These are phyloP conservation scores for Boletus rubescentipes DNA, from an alignment of 768 basidiomycete species.

Conservation along the genomic window DNA sequence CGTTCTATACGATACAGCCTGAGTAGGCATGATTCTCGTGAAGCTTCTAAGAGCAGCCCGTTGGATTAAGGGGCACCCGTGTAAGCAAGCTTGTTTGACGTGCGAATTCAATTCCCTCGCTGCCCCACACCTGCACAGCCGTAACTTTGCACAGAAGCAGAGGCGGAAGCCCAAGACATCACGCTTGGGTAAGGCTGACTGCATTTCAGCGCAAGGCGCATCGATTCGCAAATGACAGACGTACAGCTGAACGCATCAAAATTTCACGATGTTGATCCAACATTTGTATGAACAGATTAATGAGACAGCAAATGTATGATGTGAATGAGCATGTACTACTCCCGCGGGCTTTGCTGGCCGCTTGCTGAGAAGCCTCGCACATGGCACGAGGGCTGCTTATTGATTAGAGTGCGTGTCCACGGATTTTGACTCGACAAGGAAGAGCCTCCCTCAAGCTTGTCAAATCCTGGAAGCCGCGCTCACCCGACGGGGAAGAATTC, in stretches of 20 bases:
- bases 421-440: slow-evolving; percentile 12
- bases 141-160: neutral
- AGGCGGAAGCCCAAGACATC: neutral
- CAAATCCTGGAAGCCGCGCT: slow-evolving; percentile 16
- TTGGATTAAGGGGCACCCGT: neutral
- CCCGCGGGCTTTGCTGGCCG: slow-evolving; percentile 21
- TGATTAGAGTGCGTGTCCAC: slow-evolving; percentile 17
- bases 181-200: neutral
- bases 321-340: neutral
- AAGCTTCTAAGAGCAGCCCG: neutral
- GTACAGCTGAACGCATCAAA: neutral
- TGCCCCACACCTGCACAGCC: slow-evolving; percentile 22
- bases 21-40: neutral
- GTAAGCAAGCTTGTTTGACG: neutral
- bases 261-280: neutral
- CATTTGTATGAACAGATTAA: neutral
- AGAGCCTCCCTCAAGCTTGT: slow-evolving; percentile 4
- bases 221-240: slow-evolving; percentile 4
- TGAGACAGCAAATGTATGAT: neutral
- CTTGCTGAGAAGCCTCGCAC: slow-evolving; percentile 20
- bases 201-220: neutral
- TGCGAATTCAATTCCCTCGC: slow-evolving; percentile 13
- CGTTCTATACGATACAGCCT: neutral
- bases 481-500: slow-evolving; percentile 3
- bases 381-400: slow-evolving; percentile 10